Percentiles rank a stretch among this genome's conserved stretches.
Evolutionary conservation across 768 basidiomycete species (phyloP).

Genomic region (Tulasnella sp.): DNA sequence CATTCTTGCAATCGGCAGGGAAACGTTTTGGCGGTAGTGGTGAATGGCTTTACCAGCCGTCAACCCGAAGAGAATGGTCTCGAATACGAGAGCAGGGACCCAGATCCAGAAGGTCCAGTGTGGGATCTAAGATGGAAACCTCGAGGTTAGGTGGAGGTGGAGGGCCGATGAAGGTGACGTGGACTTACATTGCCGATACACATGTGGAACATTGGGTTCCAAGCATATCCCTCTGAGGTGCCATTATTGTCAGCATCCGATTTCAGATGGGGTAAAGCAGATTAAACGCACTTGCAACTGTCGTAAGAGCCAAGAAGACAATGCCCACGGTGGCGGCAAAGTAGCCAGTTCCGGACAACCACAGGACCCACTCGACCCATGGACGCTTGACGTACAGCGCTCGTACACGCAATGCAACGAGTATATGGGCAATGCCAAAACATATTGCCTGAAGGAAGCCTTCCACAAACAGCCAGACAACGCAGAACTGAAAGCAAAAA

Average conservation of each 20-base stretch:
- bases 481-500: not conserved
- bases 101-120: slow-evolving; percentile 10
- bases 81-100: slow-evolving; percentile 21
- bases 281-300: not conserved
- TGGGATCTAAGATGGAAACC: not conserved
- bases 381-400: slow-evolving; percentile 10
- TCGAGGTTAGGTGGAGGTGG: not conserved
- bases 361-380: slow-evolving; percentile 9
- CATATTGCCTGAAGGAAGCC: slow-evolving; percentile 4
- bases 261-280: too few relatives aligned
- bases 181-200: slow-evolving; percentile 18
- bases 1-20: slow-evolving; percentile 13
- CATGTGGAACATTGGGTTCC: slow-evolving; percentile 19
- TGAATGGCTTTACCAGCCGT: slow-evolving; percentile 14
- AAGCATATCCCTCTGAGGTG: not conserved
- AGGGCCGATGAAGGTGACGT: not conserved
- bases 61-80: slow-evolving; percentile 13
- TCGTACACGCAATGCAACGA: slow-evolving; percentile 20
- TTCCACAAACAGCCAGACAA: slow-evolving; percentile 15
- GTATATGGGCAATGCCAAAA: slow-evolving; percentile 9
- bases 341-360: not conserved
- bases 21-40: not conserved
- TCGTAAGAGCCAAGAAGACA: not conserved
- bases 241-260: not conserved
- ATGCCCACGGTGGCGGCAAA: slow-evolving; percentile 6